Conservation (phyloP, 768 basidiomycete species). For the Rhizopogon salebrosus region DNA sequence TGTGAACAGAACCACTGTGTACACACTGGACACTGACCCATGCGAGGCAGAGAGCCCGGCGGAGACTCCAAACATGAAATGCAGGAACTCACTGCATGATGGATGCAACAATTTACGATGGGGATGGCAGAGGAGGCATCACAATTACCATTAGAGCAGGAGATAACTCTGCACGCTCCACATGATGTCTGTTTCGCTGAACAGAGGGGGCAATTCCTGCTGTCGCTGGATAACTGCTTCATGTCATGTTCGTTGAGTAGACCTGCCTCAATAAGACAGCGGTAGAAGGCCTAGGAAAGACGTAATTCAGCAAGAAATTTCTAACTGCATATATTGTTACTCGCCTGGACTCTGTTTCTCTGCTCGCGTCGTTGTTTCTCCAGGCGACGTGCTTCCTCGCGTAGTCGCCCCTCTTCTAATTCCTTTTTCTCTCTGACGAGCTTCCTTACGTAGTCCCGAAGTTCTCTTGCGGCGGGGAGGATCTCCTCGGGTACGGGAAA, state of each 20-base stretch:
- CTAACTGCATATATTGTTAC: not conserved
- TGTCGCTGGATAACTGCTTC: not conserved
- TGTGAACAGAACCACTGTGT: not conserved
- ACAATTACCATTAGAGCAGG: not conserved
- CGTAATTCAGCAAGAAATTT: not conserved
- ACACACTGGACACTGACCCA: not conserved
- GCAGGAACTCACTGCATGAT: not conserved
- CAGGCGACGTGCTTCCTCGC: not conserved
- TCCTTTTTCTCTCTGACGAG: not conserved
- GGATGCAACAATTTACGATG: not conserved
- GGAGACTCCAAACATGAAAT: not conserved
- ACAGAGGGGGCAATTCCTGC: not conserved
- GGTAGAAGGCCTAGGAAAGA: not conserved
- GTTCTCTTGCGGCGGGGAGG: not conserved
- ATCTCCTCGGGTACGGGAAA: conserved; percentile 1
- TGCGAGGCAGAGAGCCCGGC: not conserved
- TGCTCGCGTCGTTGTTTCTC: not conserved
- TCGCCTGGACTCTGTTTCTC: not conserved
- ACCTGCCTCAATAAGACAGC: not conserved
- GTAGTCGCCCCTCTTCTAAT: not conserved
- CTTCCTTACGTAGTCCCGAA: not conserved
- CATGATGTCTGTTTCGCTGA: not conserved
- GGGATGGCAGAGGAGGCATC: not conserved
- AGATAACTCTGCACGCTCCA: not conserved
- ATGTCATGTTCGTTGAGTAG: not conserved